Evolutionary conservation across 805 yeast genomes (phyloP), one percentile per base, ranked within the genome.

Genomic region (Wickerhamomyces strasburgensis): DNA sequence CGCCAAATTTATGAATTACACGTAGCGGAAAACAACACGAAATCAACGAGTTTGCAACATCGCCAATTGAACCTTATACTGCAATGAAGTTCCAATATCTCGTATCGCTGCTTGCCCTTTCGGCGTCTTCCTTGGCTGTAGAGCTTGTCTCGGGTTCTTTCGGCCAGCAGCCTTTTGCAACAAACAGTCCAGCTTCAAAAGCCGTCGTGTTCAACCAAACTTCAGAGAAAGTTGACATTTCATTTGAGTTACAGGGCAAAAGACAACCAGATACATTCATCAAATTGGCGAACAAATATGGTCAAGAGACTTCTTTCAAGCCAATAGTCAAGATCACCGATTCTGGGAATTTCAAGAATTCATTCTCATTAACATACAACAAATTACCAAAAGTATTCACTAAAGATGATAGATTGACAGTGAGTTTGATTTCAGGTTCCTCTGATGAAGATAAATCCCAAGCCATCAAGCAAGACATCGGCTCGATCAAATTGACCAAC

Each of bases 261-360:
- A 45, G 36, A 29, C 42, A 48, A 29, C 58, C 58, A n/a, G 49
- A 52, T 6, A 57, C 51, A 32, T 51, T 49, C 17, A 33, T 55
- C 14, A 49, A 44, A 30, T 14, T 55, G 7, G 16, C 46, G 3
- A 52, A 39, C 27, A 11, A 37, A 15, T 34, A 43, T 10, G 58
- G 58, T 8, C 28, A 49, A 8, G 56, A 54, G 37, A 37, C 45
- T 5, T 51, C 53, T 10, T 53, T 33, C 30, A 50, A 54, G 33
- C 58, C 59, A 31, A 35, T 44, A 14, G 40, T 48, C 1, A 48
- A 37, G 32, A 32, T 45, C n/a, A 25, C 31, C 6, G 34, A 33
- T 14, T 35, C 33, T 13, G 42, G 36, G 25, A 14, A 21, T 19
- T 47, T 38, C 28, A 40, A 30, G 19, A 39, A 25, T n/a, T 42